Percentiles rank a stretch among this genome's conserved stretches.
Evolutionary conservation across 2,329 filamentous ascomycete species (phyloP).

Genomic region (Sphaerulina populicola): DNA sequence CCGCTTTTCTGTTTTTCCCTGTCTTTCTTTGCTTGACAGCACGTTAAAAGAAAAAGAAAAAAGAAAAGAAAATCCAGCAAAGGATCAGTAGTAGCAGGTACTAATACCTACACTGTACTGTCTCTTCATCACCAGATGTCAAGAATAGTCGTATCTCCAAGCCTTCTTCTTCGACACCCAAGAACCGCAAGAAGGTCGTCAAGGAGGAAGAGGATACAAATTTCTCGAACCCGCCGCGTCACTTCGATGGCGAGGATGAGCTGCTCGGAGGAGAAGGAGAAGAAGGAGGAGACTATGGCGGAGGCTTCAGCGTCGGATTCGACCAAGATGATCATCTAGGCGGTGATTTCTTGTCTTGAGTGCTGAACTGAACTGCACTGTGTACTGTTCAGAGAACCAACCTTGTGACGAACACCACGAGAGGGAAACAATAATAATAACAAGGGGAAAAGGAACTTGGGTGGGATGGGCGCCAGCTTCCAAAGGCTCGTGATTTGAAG

Average conservation of each 20-base stretch:
- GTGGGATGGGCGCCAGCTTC: background rate
- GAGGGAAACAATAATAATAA: background rate
- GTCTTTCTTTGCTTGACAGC: background rate
- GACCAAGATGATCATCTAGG: constrained; percentile 2
- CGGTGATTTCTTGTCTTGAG: constrained; percentile 1
- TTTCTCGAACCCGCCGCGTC: background rate
- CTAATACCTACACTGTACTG: background rate
- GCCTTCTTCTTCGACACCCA: constrained; percentile 14
- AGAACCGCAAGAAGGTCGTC: constrained; percentile 20
- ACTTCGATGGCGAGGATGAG: constrained; percentile 5
- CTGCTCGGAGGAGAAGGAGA: too few species aligned
- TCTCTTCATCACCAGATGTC: constrained; percentile 14
- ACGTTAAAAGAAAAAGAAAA: too few species aligned
- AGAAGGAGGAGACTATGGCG: background rate
- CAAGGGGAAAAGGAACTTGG: too few species aligned
- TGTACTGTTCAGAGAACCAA: background rate
- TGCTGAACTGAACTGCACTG: background rate
- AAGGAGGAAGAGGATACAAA: constrained; percentile 22
- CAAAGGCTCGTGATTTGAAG: too few species aligned
- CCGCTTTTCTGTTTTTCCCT: background rate
- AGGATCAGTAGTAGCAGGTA: too few species aligned
- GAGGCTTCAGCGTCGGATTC: background rate
- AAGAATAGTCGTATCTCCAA: constrained; percentile 24
- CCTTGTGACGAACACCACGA: background rate
- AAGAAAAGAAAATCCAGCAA: too few species aligned